These are phyloP conservation scores for Halophytophthora batemanensis DNA, from an alignment of 352 stramenopile species.

Conservation along the genomic window DNA sequence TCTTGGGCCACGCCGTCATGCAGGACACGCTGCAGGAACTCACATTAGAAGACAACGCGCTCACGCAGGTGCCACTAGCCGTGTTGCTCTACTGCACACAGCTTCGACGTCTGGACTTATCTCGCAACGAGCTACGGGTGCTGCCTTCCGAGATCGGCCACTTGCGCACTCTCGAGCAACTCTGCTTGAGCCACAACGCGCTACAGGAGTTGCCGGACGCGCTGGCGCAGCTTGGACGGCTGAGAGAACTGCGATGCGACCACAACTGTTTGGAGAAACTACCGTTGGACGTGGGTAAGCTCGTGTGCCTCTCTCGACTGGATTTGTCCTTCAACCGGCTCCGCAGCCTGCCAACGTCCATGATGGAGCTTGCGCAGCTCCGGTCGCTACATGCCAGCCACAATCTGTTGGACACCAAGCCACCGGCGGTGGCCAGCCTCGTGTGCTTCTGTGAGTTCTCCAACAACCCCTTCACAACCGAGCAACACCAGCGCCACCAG, in stretches of 20 bases:
- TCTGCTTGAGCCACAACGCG: conserved; percentile 43
- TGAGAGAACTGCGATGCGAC: conserved; percentile 36
- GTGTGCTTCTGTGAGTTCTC: conserved; percentile 52
- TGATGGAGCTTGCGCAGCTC: conserved; percentile 37
- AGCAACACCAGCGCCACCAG: conserved; percentile 12
- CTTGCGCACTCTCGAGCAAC: conserved; percentile 30
- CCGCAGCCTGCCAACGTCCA: conserved; percentile 42
- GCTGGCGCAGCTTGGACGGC: conserved; percentile 26
- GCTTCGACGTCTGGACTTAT: conserved; percentile 43
- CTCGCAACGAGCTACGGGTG: conserved; percentile 35
- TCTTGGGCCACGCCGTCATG: conserved; percentile 34
- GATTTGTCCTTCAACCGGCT: conserved; percentile 51
- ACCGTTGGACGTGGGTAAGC: conserved; percentile 31
- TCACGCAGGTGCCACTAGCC: conserved; percentile 38
- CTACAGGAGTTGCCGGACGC: conserved; percentile 40
- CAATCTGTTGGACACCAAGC: conserved; percentile 35
- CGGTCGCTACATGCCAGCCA: conserved; percentile 39
- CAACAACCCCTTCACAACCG: conserved; percentile 57
- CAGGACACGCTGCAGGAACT: conserved; percentile 50
- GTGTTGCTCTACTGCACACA: conserved; percentile 35
- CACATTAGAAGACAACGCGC: conserved; percentile 27
- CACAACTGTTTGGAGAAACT: conserved; percentile 35
- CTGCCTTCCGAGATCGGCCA: conserved; percentile 40
- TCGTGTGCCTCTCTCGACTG: conserved; percentile 34
- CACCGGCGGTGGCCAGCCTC: conserved; percentile 23